A percentile compares a stretch with the other conserved stretches of the same genome.
phyloP scores from a whole-genome alignment of 495 filamentous ascomycete species.

The Penicillium lividum region DNA sequence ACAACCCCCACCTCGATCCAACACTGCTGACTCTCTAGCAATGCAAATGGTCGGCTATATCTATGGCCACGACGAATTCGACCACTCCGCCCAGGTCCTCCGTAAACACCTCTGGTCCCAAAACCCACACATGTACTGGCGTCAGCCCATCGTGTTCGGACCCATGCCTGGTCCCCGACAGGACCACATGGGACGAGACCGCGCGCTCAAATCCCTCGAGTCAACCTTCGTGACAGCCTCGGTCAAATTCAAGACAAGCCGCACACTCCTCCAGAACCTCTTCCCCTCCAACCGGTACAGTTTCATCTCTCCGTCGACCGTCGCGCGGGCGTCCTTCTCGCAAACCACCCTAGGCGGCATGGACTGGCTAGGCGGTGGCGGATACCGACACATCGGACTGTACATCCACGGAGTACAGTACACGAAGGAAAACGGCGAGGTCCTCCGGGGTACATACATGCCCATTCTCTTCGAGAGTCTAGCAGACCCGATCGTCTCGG shows the following conservation, averaged over 20 bases:
- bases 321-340: slow-evolving; percentile 51
- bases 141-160: slow-evolving; percentile 58
- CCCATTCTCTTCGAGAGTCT: slow-evolving; percentile 56
- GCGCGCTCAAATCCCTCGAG: slow-evolving; percentile 24
- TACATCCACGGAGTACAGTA: slow-evolving; percentile 61
- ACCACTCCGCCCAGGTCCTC: slow-evolving; percentile 52
- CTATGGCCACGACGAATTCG: slow-evolving; percentile 61
- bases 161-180: slow-evolving; percentile 57
- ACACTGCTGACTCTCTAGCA: slow-evolving; percentile 32
- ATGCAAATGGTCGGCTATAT: slow-evolving; percentile 53
- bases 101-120: slow-evolving; percentile 46
- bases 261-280: slow-evolving; percentile 58
- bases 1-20: neutral
- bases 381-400: slow-evolving; percentile 57
- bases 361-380: slow-evolving; percentile 56
- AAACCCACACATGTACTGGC: slow-evolving; percentile 45
- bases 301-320: slow-evolving; percentile 50
- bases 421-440: slow-evolving; percentile 46
- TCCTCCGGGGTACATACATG: slow-evolving; percentile 52
- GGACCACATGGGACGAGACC: slow-evolving; percentile 30
- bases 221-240: slow-evolving; percentile 53
- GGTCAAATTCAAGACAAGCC: slow-evolving; percentile 58
- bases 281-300: slow-evolving; percentile 45
- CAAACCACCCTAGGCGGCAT: slow-evolving; percentile 50
- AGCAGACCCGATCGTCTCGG: slow-evolving; percentile 53